These are phyloP conservation scores for Geotrichum bryndzae DNA, from an alignment of 1,139 yeast species.

Conservation along the genomic window DNA sequence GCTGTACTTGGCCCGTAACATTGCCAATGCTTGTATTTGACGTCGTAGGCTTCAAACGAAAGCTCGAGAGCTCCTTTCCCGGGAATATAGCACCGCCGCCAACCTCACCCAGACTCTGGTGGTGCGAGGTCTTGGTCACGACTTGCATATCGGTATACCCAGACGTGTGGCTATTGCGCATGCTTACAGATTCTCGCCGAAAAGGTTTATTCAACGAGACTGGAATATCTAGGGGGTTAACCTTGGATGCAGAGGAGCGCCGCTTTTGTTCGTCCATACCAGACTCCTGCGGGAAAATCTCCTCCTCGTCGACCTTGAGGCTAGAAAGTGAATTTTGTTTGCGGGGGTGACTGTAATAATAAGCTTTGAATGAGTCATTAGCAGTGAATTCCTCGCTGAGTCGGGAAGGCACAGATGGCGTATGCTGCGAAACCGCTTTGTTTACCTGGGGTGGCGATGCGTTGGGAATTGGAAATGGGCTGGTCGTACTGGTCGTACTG, in stretches of 20 bases:
- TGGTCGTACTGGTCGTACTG: not conserved
- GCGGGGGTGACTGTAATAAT: conserved; percentile 14
- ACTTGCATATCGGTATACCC: conserved; percentile 24
- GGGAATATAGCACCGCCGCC: conserved; percentile 10
- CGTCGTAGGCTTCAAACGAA: conserved; percentile 3
- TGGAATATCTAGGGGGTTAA: conserved; percentile 13
- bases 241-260: not conserved
- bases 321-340: conserved; percentile 12
- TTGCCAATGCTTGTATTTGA: not conserved
- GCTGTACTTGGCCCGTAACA: not conserved
- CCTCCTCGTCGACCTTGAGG: conserved; percentile 9
- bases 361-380: conserved; percentile 18
- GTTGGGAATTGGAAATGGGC: conserved; percentile 16
- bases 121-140: conserved; percentile 19
- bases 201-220: conserved; percentile 3
- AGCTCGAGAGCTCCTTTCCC: conserved; percentile 7
- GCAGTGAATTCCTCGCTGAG: conserved; percentile 33
- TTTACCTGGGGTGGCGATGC: conserved; percentile 37
- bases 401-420: conserved; percentile 35
- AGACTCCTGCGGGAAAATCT: not conserved
- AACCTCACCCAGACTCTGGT: conserved; percentile 16
- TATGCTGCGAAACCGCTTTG: conserved; percentile 34
- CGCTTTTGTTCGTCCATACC: not conserved
- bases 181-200: conserved; percentile 21
- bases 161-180: conserved; percentile 20